Evolutionary conservation across 1,284 basidiomycete species (phyloP).

Genomic region (Puccinia polysora): DNA sequence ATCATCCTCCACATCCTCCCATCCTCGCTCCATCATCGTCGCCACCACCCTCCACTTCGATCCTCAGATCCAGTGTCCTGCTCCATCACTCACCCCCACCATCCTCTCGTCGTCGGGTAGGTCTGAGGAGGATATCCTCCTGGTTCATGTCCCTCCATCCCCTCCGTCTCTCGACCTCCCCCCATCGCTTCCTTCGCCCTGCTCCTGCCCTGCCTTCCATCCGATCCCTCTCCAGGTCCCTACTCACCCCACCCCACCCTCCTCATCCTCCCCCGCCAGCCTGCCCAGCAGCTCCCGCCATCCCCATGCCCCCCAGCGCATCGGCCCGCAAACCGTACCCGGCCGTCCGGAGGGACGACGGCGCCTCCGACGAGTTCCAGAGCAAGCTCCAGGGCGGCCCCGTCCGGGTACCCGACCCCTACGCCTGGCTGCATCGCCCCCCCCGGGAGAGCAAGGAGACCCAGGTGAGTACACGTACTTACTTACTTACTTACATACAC

Average conservation of each 20-base stretch:
- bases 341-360: conserved; percentile 57
- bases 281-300: conserved; percentile 49
- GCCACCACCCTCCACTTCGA: too few relatives aligned
- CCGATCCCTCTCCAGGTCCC: background rate
- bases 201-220: too few relatives aligned
- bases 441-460: conserved; percentile 23
- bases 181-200: too few relatives aligned
- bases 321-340: conserved; percentile 65
- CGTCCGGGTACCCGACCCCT: conserved; percentile 66
- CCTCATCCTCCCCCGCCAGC: background rate
- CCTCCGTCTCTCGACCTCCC: too few relatives aligned
- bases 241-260: background rate
- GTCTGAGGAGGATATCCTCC: too few relatives aligned
- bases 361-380: conserved; percentile 63
- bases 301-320: conserved; percentile 14
- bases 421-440: conserved; percentile 64
- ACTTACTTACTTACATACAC: conserved; percentile 53
- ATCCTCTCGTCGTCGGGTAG: too few relatives aligned
- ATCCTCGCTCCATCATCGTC: too few relatives aligned
- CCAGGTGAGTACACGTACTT: conserved; percentile 28
- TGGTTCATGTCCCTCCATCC: too few relatives aligned
- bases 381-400: conserved; percentile 60
- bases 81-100: too few relatives aligned
- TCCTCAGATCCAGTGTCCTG: too few relatives aligned
- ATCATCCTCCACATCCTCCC: too few relatives aligned